Evolutionary conservation across 73 alveolate species (phyloP).

Genomic region (Urostyla sp.): DNA sequence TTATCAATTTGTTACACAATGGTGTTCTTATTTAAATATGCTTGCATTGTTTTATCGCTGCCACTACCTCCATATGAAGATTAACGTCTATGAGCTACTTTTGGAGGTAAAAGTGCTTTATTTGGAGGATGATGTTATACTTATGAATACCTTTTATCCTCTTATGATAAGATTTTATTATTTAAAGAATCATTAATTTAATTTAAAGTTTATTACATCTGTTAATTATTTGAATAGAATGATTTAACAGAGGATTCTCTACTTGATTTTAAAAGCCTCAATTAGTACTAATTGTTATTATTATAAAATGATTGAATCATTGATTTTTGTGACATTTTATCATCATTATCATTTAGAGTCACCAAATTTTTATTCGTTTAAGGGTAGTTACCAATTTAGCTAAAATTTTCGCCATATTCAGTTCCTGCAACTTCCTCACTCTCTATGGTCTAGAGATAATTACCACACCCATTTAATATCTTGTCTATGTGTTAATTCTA

Average conservation of each 20-base stretch:
- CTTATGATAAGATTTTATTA: too few species aligned
- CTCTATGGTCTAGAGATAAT: conserved; percentile 36
- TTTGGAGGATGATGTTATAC: too few species aligned
- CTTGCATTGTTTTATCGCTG: background rate
- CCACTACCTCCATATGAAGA: conserved; percentile 55
- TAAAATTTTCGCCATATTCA: background rate
- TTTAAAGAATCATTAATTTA: too few species aligned
- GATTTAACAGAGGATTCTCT: conserved; percentile 39
- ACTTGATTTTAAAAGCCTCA: background rate
- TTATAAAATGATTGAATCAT: background rate
- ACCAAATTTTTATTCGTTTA: background rate
- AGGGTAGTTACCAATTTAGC: conserved; percentile 29
- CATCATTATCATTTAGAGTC: conserved; percentile 13
- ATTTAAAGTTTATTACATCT: too few species aligned
- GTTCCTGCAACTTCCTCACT: conserved; percentile 49
- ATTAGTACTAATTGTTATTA: background rate
- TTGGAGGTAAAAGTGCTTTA: conserved; percentile 31
- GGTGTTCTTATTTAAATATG: background rate
- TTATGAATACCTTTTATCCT: too few species aligned
- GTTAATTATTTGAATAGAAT: too few species aligned
- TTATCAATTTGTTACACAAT: background rate
- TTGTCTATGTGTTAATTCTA: background rate
- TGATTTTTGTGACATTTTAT: conserved; percentile 12
- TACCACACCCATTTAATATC: background rate
- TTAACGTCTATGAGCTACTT: conserved; percentile 43